A percentile compares a stretch with the other conserved stretches of the same genome.
Evolutionary conservation across 1,284 basidiomycete species (phyloP).

Genomic region (Ganoderma boninense): DNA sequence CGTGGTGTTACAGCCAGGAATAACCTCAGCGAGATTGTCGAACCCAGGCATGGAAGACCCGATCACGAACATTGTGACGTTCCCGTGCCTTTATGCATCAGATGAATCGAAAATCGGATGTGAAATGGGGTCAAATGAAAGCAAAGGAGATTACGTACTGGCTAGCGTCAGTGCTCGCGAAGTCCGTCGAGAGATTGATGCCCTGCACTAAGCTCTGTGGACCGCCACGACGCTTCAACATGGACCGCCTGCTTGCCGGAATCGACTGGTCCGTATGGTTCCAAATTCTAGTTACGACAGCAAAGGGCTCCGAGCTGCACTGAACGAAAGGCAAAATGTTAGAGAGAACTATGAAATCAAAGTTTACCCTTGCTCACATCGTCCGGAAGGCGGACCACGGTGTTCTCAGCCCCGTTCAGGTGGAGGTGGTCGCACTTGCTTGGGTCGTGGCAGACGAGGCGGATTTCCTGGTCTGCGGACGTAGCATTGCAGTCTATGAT

Average conservation of each 20-base stretch:
- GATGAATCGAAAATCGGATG: background rate
- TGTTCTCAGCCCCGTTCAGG: constrained; percentile 52
- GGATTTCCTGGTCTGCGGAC: constrained; percentile 50
- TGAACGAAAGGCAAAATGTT: constrained; percentile 27
- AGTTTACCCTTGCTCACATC: background rate
- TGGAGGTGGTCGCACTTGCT: constrained; percentile 54
- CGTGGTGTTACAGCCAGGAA: background rate
- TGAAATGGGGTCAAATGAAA: background rate
- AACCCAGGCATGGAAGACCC: background rate
- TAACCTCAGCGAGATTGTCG: background rate
- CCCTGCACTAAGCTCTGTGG: constrained; percentile 46
- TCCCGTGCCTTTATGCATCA: background rate
- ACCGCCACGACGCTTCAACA: constrained; percentile 44
- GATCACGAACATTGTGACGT: background rate
- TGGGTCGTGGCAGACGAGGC: constrained; percentile 52
- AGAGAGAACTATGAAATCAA: background rate
- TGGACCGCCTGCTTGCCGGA: constrained; percentile 40
- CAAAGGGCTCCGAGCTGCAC: constrained; percentile 59
- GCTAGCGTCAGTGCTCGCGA: constrained; percentile 44
- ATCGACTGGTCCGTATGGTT: constrained; percentile 51
- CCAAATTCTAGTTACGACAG: constrained; percentile 52
- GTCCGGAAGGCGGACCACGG: constrained; percentile 55
- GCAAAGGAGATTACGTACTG: constrained; percentile 32
- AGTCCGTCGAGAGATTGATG: constrained; percentile 52
- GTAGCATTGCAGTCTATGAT: constrained; percentile 54